A percentile compares a stretch with the other conserved stretches of the same genome.
Conservation (phyloP, 2,329 filamentous ascomycete species). For the Tolypocladium endophyticum region DNA sequence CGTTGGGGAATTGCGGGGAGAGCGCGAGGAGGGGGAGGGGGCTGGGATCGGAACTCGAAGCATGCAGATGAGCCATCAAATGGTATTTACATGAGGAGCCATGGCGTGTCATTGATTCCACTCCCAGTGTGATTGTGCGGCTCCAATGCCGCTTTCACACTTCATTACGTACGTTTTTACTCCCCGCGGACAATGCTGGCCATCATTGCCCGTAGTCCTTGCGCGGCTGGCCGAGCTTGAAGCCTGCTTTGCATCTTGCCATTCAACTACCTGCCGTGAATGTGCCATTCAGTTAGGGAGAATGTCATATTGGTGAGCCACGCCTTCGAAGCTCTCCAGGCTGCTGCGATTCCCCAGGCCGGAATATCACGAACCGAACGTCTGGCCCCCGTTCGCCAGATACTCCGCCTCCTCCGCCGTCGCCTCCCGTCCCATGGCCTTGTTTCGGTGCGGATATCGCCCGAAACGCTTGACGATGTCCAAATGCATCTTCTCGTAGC, state of each 20-base stretch:
- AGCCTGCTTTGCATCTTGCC: too few species aligned
- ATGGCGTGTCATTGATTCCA: too few species aligned
- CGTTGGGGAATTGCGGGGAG: neutral
- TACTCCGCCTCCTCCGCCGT: conserved; percentile 40
- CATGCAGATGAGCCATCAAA: neutral
- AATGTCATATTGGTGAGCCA: neutral
- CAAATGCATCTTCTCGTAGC: conserved; percentile 33
- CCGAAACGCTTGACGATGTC: conserved; percentile 43
- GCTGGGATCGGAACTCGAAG: neutral
- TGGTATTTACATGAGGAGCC: neutral
- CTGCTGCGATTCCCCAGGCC: neutral
- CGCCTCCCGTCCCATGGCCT: conserved; percentile 33
- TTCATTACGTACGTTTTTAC: too few species aligned
- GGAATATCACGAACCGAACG: conserved; percentile 16
- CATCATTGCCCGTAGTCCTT: too few species aligned
- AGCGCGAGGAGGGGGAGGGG: neutral
- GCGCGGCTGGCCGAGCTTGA: too few species aligned
- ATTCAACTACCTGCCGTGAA: neutral
- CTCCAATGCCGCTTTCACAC: too few species aligned
- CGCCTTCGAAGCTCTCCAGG: too few species aligned
- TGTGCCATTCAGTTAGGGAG: too few species aligned
- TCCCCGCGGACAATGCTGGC: too few species aligned
- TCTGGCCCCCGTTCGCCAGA: conserved; percentile 32
- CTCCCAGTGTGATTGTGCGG: too few species aligned
- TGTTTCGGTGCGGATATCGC: conserved; percentile 49